Base-by-base conservation (phyloP, 805 yeast species). In the Candida railenensis region DNA sequence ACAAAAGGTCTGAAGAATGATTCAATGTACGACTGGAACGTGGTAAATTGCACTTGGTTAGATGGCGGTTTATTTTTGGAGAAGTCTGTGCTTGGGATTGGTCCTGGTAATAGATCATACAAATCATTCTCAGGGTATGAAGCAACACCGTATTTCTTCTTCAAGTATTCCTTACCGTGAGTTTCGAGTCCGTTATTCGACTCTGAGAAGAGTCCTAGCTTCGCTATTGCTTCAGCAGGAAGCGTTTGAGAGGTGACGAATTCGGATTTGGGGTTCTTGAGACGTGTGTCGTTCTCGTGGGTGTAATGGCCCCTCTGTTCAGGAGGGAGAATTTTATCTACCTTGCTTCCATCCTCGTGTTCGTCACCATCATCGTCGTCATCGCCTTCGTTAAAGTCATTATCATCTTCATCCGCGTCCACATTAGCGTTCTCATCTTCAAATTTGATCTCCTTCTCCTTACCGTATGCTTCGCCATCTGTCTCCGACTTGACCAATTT, bases 31-130 rank as follows among this genome's bases (percentile, higher is more conserved):
- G 91, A 69, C 53, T 88, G 86, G 61, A 88, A 94, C 0, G 99
- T 91, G 11, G 87, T 76, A 61, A 87, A 90, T 59, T 90, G 97
- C 15, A 92, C 94, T 68, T 94, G 99, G 63, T 89, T 92, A 2
- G 89, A 67, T 3, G 77, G 76, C 3, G 74, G 61, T 58, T 91
- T 92, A 12, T 84, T 81, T 51, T 82, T 81, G 3, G 96, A 84
- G 54, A 88, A 89, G 65, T 94, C 98, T 46, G 76, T 78, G 62
- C 87, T 83, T 9, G 99, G 99, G 21, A 90, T 83, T 32, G 75
- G 81, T 2, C 99, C 99, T 0, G 99, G 96, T 25, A 94, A 71
- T 50, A 86, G 65, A 46, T 82, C 85, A 53, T 81, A 74, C 39
- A 94, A 69, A 59, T 91, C 96, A 34, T 74, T 74, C 28, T 83